Percentiles rank a stretch among this genome's conserved stretches.
These are phyloP conservation scores for Paecilomyces formosus DNA, from an alignment of 2,329 filamentous ascomycete species.

Conservation along the genomic window DNA sequence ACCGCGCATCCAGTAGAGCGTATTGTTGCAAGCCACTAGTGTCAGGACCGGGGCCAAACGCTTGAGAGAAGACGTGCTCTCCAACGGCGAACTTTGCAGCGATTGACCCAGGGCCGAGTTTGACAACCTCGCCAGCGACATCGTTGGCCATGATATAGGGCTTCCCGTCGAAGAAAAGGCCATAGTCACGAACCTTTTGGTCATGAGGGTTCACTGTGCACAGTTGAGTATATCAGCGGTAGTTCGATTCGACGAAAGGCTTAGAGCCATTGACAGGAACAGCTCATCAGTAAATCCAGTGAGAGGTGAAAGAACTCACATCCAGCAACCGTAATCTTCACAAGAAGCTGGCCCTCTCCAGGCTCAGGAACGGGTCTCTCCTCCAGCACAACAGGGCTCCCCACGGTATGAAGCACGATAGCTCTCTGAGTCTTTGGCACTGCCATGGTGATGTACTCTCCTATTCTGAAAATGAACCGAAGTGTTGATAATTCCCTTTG, in stretches of 20 bases:
- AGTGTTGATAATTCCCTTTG: too few species aligned
- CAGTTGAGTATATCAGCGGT: neutral
- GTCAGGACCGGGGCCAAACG: slow-evolving; percentile 3
- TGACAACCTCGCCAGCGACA: slow-evolving; percentile 24
- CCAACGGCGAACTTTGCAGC: slow-evolving; percentile 15
- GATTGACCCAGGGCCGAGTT: slow-evolving; percentile 17
- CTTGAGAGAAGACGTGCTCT: slow-evolving; percentile 25
- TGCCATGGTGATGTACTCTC: neutral
- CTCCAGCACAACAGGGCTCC: neutral
- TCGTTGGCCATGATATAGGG: slow-evolving; percentile 30
- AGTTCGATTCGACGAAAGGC: neutral
- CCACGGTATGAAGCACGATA: neutral
- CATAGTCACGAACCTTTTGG: slow-evolving; percentile 28
- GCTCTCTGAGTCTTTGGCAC: neutral
- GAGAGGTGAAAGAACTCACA: neutral
- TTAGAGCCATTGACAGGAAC: neutral
- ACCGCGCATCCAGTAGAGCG: slow-evolving; percentile 22
- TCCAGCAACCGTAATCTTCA: slow-evolving; percentile 27
- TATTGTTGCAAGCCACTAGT: slow-evolving; percentile 32
- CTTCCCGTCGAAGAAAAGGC: slow-evolving; percentile 26
- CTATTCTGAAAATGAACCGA: neutral
- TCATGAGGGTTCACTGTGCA: slow-evolving; percentile 23
- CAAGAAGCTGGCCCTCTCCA: slow-evolving; percentile 23
- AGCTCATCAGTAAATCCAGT: neutral
- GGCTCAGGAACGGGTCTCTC: slow-evolving; percentile 20